Conservation (phyloP, 1,139 yeast species). For the Hyphopichia khmerensis region DNA sequence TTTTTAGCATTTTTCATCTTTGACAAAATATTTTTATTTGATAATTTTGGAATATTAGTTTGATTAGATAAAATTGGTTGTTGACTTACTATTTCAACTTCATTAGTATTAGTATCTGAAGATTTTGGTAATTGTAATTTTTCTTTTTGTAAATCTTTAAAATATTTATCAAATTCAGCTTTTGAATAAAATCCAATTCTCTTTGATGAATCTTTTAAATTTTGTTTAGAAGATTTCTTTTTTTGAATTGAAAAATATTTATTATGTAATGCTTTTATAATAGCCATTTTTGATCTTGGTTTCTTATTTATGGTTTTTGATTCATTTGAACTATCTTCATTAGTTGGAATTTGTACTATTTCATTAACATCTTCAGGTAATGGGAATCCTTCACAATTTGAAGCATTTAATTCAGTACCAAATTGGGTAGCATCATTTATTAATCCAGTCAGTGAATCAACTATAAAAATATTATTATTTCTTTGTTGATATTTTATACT, state of each 20-base stretch:
- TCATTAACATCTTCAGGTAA: constrained; percentile 60
- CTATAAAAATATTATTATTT: constrained; percentile 46
- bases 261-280: constrained; percentile 46
- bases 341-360: constrained; percentile 66
- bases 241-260: constrained; percentile 13
- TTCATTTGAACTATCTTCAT: constrained; percentile 22
- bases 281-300: constrained; percentile 49
- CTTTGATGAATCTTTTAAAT: background rate
- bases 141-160: background rate
- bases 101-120: constrained; percentile 2
- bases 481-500: constrained; percentile 36
- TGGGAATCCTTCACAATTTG: constrained; percentile 63
- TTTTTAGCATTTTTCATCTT: constrained; percentile 3
- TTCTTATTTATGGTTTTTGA: constrained; percentile 6
- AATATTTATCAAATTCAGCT: constrained; percentile 28
- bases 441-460: constrained; percentile 67
- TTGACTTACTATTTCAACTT: constrained; percentile 14
- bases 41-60: background rate
- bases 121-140: background rate
- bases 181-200: constrained; percentile 32
- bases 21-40: constrained; percentile 4
- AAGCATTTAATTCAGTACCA: constrained; percentile 72
- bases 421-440: constrained; percentile 70
- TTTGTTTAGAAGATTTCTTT: background rate
- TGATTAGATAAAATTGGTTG: constrained; percentile 4